Base-by-base conservation (phyloP, 2,329 filamentous ascomycete genomes). In the Cladorrhinum sp. region DNA sequence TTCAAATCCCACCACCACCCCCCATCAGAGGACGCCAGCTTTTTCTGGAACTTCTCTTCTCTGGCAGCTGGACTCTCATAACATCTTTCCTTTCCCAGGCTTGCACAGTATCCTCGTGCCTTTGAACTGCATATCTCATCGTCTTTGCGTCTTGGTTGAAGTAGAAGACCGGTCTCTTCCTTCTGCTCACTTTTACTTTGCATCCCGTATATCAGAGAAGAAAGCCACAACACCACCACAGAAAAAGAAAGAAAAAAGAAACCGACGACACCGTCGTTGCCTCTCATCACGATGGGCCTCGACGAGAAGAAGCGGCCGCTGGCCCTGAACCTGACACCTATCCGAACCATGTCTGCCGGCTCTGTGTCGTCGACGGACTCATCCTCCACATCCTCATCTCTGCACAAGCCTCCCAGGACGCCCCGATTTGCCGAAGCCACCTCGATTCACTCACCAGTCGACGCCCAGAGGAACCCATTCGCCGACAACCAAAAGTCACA, bases 341-440 rank as follows among this genome's bases (percentile, higher is more conserved):
- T 75, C 59, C 79, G 82, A 62, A 78, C 80, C 55, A 65, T 63
- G 66, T 69, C 67, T 8, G 64, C 64, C 49, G 63, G 65, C 53
- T 69, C 67, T 30, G 59, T 64, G 56, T 76, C 74, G 24, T 81
- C 82, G 4, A 77, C 78, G 51, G 76, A 76, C 56, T 84, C 82
- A 14, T 78, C 77, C 42, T 83, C 82, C 26, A 82, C 82, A 60
- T 76, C 77, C 65, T 80, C 77, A 50, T 86, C 84, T 16, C 77
- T 86, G 65, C 66, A 65, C 48, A 90, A 89, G 77, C 80, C 84
- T 42, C 88, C 88, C 64, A 84, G 90, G 71, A 89, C 88, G 68
- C 88, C 90, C 69, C 87, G 90, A 71, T 94, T 94, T 71, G 89
- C 88, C 59, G 90, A 93, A 79, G 90, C 89, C 50, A 94, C 90